Evolutionary conservation across 2,329 filamentous ascomycete genomes (phyloP).

Genomic region (Kalmusia sp.): DNA sequence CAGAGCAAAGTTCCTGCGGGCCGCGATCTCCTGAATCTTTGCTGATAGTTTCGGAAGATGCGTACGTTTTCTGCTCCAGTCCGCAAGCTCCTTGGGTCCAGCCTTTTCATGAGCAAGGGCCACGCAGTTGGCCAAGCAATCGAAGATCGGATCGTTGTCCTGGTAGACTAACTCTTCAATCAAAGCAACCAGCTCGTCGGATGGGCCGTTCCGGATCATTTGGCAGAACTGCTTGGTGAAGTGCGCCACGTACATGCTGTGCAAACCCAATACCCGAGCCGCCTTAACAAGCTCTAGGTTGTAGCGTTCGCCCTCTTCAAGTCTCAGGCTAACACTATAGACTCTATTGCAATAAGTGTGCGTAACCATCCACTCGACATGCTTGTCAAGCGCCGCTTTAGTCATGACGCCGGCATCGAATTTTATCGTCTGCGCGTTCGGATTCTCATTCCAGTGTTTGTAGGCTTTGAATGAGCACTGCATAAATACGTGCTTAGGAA

Average conservation of each 20-base stretch:
- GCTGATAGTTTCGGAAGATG: neutral
- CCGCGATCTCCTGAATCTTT: neutral
- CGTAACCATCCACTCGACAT: slow-evolving; percentile 34
- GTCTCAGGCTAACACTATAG: slow-evolving; percentile 29
- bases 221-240: slow-evolving; percentile 40
- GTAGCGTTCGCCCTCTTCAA: slow-evolving; percentile 21
- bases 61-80: neutral
- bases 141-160: slow-evolving; percentile 34
- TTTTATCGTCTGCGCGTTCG: slow-evolving; percentile 17
- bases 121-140: slow-evolving; percentile 37
- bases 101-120: slow-evolving; percentile 15
- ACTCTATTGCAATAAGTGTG: slow-evolving; percentile 28
- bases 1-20: neutral
- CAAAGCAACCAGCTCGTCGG: slow-evolving; percentile 23
- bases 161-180: slow-evolving; percentile 23
- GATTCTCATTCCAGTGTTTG: slow-evolving; percentile 26
- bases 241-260: slow-evolving; percentile 38
- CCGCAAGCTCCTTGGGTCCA: neutral
- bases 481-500: slow-evolving; percentile 37
- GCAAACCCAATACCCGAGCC: slow-evolving; percentile 31
- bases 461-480: slow-evolving; percentile 31
- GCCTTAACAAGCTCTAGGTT: slow-evolving; percentile 34
- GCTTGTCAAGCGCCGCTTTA: slow-evolving; percentile 17
- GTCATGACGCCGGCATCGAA: slow-evolving; percentile 27
- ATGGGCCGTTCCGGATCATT: slow-evolving; percentile 24